Base-by-base conservation (phyloP, 108 stramenopile genomes). In the Cyclostephanos invisitatus region DNA sequence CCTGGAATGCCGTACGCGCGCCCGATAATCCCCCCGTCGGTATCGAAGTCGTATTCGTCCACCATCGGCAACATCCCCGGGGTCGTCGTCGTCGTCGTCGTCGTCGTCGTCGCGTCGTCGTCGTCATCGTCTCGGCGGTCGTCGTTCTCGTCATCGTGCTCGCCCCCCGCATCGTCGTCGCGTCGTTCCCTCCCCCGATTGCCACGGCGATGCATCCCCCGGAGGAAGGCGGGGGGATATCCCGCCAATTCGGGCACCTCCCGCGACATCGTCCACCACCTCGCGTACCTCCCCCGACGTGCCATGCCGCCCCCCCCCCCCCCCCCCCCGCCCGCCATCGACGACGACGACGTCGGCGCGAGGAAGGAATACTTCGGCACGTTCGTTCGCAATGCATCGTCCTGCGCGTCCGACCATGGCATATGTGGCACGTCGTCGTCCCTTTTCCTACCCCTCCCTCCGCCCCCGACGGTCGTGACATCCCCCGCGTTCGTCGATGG, bases 371-470 rank as follows among this genome's bases (percentile, higher is more conserved):
- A 93, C 55, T 87, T 81, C 18, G 81, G 64, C 0, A 89, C 24
- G 44, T 84, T 81, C 66, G 87, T 84, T 50, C 75, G 66, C 18
- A 93, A 70, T 12, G 89, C 89, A 79, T 68, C 80, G 28, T 86
- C 70, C 71, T 93, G 92, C 25, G 78, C 58, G 18, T 87, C 70
- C 10, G 85, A 73, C 92, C 92, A 93, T 8, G 89, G 91, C 70
- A 86, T 76, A 27, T 84, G 83, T 12, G 25, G 57, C 10, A 53
- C 64, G 10, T 38, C 54, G 25, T 40, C 55, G 17, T 68, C 40
- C 40, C 7, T 40, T 8, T 0, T 40, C 40, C 40, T 3, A 8
- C 40, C n/a, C n/a, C n/a, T n/a, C n/a, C n/a, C 36, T 3, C 7
- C 36, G 36, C 3, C 36, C 36, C 10, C 40, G 40, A 11, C 40